phyloP scores from a whole-genome alignment of 2,329 filamentous ascomycete genomes.

The Colletotrichum echinochloae region DNA sequence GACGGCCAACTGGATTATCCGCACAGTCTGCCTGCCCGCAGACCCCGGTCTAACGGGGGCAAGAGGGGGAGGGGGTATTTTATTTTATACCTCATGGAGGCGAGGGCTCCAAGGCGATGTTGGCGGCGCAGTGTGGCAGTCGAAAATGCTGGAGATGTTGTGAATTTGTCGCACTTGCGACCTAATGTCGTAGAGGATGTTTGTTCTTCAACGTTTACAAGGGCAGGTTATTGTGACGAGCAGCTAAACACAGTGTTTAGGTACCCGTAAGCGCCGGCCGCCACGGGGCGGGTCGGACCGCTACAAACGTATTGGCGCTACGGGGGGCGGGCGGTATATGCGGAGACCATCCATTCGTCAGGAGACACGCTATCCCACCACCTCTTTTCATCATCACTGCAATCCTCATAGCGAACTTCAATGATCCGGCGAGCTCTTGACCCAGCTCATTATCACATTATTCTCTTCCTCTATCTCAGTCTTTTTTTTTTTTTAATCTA shows the following conservation, averaged over 20 bases:
- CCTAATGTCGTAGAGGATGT: not conserved
- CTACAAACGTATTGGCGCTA: constrained; percentile 18
- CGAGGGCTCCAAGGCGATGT: not conserved
- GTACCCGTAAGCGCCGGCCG: constrained; percentile 11
- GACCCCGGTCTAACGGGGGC: constrained; percentile 2
- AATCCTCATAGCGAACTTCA: not conserved
- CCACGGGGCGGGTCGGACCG: constrained; percentile 24
- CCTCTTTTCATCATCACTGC: not conserved
- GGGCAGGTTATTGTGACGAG: not conserved
- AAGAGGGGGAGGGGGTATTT: not conserved
- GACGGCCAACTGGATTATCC: not conserved
- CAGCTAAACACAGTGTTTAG: not conserved
- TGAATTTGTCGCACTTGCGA: not conserved
- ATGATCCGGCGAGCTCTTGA: too few relatives aligned
- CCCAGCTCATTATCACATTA: not conserved
- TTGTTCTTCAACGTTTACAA: not conserved
- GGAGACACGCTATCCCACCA: not conserved
- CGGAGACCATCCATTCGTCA: not conserved
- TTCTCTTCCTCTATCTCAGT: not conserved
- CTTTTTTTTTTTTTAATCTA: not conserved
- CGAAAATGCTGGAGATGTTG: too few relatives aligned
- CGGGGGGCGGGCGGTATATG: not conserved
- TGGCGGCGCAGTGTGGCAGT: too few relatives aligned
- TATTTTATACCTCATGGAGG: too few relatives aligned
- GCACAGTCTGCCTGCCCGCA: constrained; percentile 21